Base-by-base conservation (phyloP, 352 stramenopile genomes). In the Pythium phragmitis region DNA sequence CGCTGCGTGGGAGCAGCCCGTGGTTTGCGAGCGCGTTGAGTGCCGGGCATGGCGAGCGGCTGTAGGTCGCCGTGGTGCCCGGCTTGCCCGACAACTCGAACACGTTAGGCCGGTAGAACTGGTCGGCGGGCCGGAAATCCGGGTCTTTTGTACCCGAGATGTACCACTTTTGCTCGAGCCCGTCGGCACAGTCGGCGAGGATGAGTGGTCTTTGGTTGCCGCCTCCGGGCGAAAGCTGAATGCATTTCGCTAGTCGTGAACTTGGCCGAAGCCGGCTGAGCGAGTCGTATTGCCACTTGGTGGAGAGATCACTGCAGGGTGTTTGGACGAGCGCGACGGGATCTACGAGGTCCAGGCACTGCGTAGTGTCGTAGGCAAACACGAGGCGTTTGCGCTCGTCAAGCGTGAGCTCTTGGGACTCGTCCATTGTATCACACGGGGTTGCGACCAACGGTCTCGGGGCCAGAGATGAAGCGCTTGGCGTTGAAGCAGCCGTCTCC, bases 21-120 rank as follows among this genome's bases (percentile, higher is more conserved):
- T 86, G 75, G 64, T 86, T 86, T 7, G 77, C 73, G 9, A 86
- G 54, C 28, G 77, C 53, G 45, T 86, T 86, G 37, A 86, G 58
- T 21, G 68, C 73, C 23, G 77, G 77, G 17, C 77, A 86, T 23
- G 77, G 77, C 17, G 68, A 79, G 4, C 74, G 74, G 9, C 58
- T 47, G 57, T 72, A 82, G 5, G 37, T 21, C 4, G 73, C 67
- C 16, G 53, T 60, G 14, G 64, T 72, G 42, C 63, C 67, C 0
- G 61, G 60, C 0, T 70, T 45, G 11, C 68, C 74, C 7, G 74
- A 81, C n/a, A 49, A 62, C n/a, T 70, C 50, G n/a, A 42, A 45
- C 7, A 48, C 54, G 13, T 30, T 62, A 26, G 67, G 67, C 19
- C 62, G 67, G 26, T 73, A 73, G 52, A 60, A 73, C 28, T 46